Conservation (phyloP, 2,329 filamentous ascomycete genomes). For the Cladosporium colombiae region DNA sequence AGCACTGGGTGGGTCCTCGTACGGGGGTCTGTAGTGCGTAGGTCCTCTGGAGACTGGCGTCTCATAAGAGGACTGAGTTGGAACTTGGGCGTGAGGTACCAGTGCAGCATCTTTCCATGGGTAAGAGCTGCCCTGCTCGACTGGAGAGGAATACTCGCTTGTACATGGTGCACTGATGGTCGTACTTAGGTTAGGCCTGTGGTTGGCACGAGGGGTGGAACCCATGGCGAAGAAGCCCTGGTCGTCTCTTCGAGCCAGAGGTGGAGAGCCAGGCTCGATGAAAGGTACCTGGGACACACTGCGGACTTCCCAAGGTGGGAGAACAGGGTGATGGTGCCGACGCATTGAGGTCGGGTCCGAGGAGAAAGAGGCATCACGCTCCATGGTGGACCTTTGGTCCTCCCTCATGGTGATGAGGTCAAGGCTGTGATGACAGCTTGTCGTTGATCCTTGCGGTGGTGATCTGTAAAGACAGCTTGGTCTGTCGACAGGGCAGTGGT, state of each 20-base stretch:
- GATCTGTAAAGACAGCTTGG: not conserved
- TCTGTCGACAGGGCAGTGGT: not conserved
- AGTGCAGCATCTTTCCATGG: not conserved
- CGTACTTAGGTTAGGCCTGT: constrained; percentile 1
- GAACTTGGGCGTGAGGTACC: not conserved
- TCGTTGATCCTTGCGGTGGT: not conserved
- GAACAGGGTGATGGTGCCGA: not conserved
- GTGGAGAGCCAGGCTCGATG: constrained; percentile 21
- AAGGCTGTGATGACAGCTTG: not conserved
- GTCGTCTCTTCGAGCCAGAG: constrained; percentile 17
- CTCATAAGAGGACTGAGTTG: not conserved
- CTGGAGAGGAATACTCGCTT: constrained; percentile 2
- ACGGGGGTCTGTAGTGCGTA: not conserved
- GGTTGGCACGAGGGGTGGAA: not conserved
- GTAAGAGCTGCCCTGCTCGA: not conserved
- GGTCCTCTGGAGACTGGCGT: not conserved
- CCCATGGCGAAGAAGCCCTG: constrained; percentile 7
- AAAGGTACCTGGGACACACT: constrained; percentile 24
- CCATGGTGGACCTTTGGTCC: not conserved
- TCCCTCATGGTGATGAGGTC: not conserved
- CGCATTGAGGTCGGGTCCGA: not conserved
- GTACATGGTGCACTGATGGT: not conserved
- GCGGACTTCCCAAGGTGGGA: constrained; percentile 26
- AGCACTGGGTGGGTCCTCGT: not conserved
- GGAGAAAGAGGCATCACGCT: not conserved